These are phyloP conservation scores for Papiliotrema fonsecae DNA, from an alignment of 1,284 basidiomycete species.

Conservation along the genomic window DNA sequence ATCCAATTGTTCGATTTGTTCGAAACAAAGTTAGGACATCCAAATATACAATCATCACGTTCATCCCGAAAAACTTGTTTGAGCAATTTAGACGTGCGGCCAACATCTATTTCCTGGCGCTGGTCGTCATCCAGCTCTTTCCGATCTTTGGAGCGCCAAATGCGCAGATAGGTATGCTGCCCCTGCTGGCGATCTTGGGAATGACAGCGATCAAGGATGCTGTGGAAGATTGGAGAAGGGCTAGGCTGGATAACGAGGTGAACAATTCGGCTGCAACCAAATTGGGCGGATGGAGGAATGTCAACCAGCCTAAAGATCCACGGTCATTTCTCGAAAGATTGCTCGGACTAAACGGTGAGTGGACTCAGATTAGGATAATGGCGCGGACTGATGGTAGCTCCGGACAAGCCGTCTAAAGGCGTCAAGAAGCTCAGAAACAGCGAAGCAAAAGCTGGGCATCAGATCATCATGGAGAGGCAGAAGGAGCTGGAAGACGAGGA, in stretches of 20 bases:
- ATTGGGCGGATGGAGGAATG: slow-evolving; percentile 81
- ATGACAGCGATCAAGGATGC: slow-evolving; percentile 94
- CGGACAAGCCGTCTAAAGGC: slow-evolving; percentile 63
- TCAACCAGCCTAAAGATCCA: slow-evolving; percentile 76
- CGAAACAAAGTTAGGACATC: slow-evolving; percentile 94
- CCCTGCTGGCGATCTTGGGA: slow-evolving; percentile 76
- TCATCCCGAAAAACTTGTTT: slow-evolving; percentile 87
- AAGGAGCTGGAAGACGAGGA: slow-evolving; percentile 33
- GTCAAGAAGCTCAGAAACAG: slow-evolving; percentile 77
- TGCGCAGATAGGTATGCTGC: slow-evolving; percentile 77
- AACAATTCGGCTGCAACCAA: slow-evolving; percentile 45
- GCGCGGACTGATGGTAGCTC: slow-evolving; percentile 22
- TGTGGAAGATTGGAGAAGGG: slow-evolving; percentile 87
- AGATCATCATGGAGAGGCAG: slow-evolving; percentile 60
- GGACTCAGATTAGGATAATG: slow-evolving; percentile 29
- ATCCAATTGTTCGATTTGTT: slow-evolving; percentile 71
- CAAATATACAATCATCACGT: slow-evolving; percentile 88
- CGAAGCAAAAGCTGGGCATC: slow-evolving; percentile 62
- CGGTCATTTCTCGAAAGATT: slow-evolving; percentile 69
- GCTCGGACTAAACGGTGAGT: slow-evolving; percentile 49
- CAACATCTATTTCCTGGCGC: slow-evolving; percentile 84
- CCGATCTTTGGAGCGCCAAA: slow-evolving; percentile 84
- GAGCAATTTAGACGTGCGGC: slow-evolving; percentile 88
- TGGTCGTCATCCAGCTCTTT: slow-evolving; percentile 84
- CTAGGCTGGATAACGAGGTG: slow-evolving; percentile 71